These are phyloP conservation scores for Carpinus viminea DNA, from an alignment of 306 rosid species.

Conservation along the genomic window DNA sequence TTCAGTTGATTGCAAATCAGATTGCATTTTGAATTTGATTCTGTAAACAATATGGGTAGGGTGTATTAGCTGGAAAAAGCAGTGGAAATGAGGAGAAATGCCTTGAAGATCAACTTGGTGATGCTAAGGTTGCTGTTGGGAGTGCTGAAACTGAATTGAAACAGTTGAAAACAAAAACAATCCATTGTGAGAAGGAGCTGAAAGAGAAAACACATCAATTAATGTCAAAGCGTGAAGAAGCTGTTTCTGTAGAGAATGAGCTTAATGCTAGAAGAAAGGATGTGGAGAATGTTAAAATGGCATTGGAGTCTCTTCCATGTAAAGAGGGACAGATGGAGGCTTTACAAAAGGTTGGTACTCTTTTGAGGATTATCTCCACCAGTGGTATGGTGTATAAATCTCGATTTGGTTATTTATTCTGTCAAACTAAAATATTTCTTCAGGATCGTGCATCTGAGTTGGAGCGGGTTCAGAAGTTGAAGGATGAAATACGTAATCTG, in stretches of 20 bases:
- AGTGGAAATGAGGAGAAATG: slow-evolving; percentile 93
- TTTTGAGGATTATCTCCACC: slow-evolving; percentile 25
- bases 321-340: slow-evolving; percentile 85
- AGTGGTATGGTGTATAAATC: slow-evolving; percentile 15
- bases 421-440: slow-evolving; percentile 20
- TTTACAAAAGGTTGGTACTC: slow-evolving; percentile 68
- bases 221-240: slow-evolving; percentile 82
- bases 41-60: slow-evolving; percentile 45
- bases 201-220: slow-evolving; percentile 72
- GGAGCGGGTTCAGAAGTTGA: slow-evolving; percentile 71
- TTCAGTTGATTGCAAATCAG: slow-evolving; percentile 10
- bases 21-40: slow-evolving; percentile 13
- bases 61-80: slow-evolving; percentile 87
- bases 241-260: slow-evolving; percentile 76
- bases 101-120: slow-evolving; percentile 83
- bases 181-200: slow-evolving; percentile 81
- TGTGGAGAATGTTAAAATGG: slow-evolving; percentile 55
- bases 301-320: slow-evolving; percentile 71
- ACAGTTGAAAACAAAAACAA: slow-evolving; percentile 76
- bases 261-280: slow-evolving; percentile 58
- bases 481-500: slow-evolving; percentile 77
- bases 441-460: slow-evolving; percentile 77
- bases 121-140: slow-evolving; percentile 93
- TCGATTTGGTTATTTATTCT: slow-evolving; percentile 20
- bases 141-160: slow-evolving; percentile 84